Base-by-base conservation (phyloP, 345 rosid genomes). In the Camelina sativa region DNA sequence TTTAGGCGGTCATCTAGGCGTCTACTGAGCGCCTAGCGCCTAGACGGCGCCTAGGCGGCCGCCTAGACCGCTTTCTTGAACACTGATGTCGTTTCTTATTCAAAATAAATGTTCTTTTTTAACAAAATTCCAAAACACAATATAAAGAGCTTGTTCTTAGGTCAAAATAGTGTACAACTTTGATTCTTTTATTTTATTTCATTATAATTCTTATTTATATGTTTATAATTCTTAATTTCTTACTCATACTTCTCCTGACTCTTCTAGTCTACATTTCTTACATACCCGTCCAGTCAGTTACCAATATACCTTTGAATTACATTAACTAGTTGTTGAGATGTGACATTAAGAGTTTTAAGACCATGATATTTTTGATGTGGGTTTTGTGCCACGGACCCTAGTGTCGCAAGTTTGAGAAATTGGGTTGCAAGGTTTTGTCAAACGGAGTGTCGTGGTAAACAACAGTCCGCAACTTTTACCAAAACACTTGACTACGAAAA, bases 251-350 rank as follows among this genome's bases (percentile, higher is more conserved):
- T 28, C 30, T 28, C 30, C 4, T 4, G 1, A 19, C 48, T 12
- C 22, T 19, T 19, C 0, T 51, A 11, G 34, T 12, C 59, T 17
- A 66, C 44, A 19, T 50, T 46, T 65, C 23, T 16, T 32, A n/a
- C 59, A 25, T 25, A 38, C 17, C 20, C 30, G 22, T 13, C 32
- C n/a, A 16, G 9, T 65, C 58, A 44, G 11, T 63, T 25, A 25
- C 23, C 23, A 63, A 63, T n/a, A 11, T 15, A 43, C 8, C 41
- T 43, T 15, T 40, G 6, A 16, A 17, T 63, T 25, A 50, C 32
- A 34, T 48, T 35, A 50, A 17, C 57, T 65, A 30, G 17, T 17
- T 65, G 40, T 48, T 47, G 57, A 11, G 7, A 65, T 65, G 69
- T 11, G 69, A 65, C 12, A 16, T 48, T 11, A 32, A 34, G 37